Conservation (phyloP, 306 rosid species). For the Rosa chinensis region DNA sequence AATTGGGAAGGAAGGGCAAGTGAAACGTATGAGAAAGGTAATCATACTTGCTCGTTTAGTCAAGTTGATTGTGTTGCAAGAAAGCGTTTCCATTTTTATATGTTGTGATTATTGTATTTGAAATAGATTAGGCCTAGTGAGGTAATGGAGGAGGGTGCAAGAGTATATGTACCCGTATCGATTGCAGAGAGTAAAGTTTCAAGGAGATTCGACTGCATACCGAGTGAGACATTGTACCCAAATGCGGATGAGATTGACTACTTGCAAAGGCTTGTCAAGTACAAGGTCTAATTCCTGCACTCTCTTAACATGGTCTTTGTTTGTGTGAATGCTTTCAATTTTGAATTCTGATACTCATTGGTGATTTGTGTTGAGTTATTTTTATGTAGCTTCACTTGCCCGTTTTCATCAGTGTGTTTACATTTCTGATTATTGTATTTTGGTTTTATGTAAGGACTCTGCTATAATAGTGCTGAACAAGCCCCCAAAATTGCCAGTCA, state of each 20-base stretch:
- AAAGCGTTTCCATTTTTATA: background rate
- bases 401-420: background rate
- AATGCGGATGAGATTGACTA: constrained; percentile 94
- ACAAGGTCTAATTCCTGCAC: constrained; percentile 51
- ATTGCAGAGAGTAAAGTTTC: constrained; percentile 79
- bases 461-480: constrained; percentile 82
- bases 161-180: constrained; percentile 70
- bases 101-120: constrained; percentile 35
- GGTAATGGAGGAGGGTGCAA: constrained; percentile 64
- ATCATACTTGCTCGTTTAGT: constrained; percentile 21
- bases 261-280: constrained; percentile 85
- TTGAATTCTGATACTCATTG: background rate
- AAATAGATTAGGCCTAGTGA: constrained; percentile 75
- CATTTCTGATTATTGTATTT: constrained; percentile 1
- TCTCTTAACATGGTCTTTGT: constrained; percentile 1
- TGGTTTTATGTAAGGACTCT: constrained; percentile 57
- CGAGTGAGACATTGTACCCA: constrained; percentile 88
- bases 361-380: background rate
- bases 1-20: constrained; percentile 36
- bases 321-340: too few relatives aligned
- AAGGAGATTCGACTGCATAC: constrained; percentile 82
- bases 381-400: background rate
- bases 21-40: constrained; percentile 57
- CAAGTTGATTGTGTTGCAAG: constrained; percentile 15
- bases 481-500: constrained; percentile 92